phyloP scores from a whole-genome alignment of 2,329 filamentous ascomycete genomes.

The Aspergillus fructus region DNA sequence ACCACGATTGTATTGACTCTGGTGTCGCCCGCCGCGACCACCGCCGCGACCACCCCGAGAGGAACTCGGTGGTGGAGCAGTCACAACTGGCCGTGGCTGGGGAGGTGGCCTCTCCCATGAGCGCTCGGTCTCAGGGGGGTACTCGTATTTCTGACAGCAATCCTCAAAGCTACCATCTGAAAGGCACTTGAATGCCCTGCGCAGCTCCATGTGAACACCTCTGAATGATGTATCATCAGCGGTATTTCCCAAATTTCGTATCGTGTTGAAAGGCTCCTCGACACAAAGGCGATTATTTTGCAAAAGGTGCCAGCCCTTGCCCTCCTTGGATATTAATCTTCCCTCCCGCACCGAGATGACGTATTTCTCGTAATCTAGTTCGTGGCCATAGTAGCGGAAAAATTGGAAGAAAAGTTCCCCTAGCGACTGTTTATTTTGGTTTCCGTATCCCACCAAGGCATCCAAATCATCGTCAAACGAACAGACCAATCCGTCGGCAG shows the following conservation, averaged over 20 bases:
- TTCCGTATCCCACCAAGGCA: slow-evolving; percentile 70
- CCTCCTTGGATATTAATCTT: slow-evolving; percentile 72
- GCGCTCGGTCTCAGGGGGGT: slow-evolving; percentile 74
- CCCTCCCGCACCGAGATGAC: slow-evolving; percentile 85
- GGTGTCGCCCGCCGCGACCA: slow-evolving; percentile 51
- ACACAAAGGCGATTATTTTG: slow-evolving; percentile 86
- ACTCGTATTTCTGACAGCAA: slow-evolving; percentile 85
- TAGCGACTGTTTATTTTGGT: slow-evolving; percentile 75
- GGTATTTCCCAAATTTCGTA: slow-evolving; percentile 89
- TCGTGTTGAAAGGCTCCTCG: slow-evolving; percentile 92
- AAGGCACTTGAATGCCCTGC: slow-evolving; percentile 81
- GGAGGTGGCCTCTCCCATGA: slow-evolving; percentile 57
- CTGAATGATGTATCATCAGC: slow-evolving; percentile 93
- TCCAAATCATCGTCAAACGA: slow-evolving; percentile 86
- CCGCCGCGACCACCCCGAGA: slow-evolving; percentile 51
- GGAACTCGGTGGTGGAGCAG: slow-evolving; percentile 39
- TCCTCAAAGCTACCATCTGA: slow-evolving; percentile 75
- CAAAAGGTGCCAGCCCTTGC: slow-evolving; percentile 82
- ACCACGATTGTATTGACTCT: slow-evolving; percentile 48
- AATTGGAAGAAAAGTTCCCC: slow-evolving; percentile 92
- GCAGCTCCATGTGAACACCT: slow-evolving; percentile 84
- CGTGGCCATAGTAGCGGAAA: slow-evolving; percentile 91
- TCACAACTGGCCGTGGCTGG: slow-evolving; percentile 56
- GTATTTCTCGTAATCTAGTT: slow-evolving; percentile 82
- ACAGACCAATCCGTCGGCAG: slow-evolving; percentile 65